Percentiles rank a stretch among this genome's conserved stretches.
Evolutionary conservation across 108 stramenopile genomes (phyloP).

Genomic region (Bacterosira constricta): DNA sequence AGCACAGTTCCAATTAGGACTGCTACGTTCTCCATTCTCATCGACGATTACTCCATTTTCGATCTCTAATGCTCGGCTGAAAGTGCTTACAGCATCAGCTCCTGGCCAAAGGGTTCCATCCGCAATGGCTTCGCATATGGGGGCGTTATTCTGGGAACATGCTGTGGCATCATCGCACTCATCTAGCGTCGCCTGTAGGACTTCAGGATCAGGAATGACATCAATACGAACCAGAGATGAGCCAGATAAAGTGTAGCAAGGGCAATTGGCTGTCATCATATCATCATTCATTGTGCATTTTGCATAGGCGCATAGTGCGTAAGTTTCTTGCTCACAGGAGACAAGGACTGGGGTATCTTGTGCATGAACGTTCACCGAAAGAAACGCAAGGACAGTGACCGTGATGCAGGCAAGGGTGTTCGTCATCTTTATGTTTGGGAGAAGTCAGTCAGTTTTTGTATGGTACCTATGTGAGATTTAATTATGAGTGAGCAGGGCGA

Average conservation of each 20-base stretch:
- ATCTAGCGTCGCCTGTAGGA: neutral
- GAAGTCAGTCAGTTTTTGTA: no score
- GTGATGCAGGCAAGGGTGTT: no score
- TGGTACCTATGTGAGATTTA: no score
- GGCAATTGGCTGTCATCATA: slow-evolving; percentile 1
- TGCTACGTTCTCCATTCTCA: neutral
- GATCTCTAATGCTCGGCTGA: neutral
- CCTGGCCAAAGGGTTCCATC: slow-evolving; percentile 1
- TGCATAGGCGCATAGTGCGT: slow-evolving; percentile 14
- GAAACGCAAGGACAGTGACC: neutral
- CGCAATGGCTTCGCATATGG: slow-evolving; percentile 2
- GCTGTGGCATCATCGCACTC: neutral
- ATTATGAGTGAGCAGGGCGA: no score
- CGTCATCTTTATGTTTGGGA: no score
- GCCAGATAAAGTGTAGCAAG: neutral
- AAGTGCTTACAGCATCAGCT: neutral
- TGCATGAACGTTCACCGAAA: neutral
- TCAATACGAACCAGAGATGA: neutral
- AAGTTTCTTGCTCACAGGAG: neutral
- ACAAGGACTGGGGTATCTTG: neutral
- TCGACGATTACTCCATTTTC: slow-evolving; percentile 7
- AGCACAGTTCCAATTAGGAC: neutral
- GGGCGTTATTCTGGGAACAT: neutral
- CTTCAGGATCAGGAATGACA: neutral
- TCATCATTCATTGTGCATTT: slow-evolving; percentile 6